These are phyloP conservation scores for Fraxinus xanthoxyloides DNA, from an alignment of 305 asterid genomes.

Conservation along the genomic window DNA sequence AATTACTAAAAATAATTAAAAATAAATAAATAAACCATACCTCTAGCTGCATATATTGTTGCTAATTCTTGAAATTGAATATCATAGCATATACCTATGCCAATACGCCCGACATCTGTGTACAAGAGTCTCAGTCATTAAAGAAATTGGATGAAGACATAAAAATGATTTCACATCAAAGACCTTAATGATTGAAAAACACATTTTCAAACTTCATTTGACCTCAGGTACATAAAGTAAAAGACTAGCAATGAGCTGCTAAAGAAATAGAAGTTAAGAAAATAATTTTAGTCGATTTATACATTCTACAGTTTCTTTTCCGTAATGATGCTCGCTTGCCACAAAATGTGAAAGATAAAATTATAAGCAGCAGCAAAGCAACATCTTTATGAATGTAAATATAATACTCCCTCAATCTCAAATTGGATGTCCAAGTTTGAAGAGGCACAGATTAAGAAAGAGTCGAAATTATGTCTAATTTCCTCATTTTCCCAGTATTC, in stretches of 20 bases:
- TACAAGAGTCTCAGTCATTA: constrained; percentile 22
- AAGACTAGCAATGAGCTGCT: constrained; percentile 2
- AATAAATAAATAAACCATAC: constrained; percentile 30
- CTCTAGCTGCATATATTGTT: constrained; percentile 85
- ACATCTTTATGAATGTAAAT: neutral
- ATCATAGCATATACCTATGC: constrained; percentile 89
- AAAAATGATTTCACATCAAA: neutral
- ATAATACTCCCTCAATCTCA: neutral
- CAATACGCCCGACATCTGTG: constrained; percentile 87
- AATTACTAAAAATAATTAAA: neutral
- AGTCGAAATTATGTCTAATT: neutral
- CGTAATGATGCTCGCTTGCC: neutral
- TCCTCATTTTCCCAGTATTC: neutral
- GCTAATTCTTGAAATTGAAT: constrained; percentile 85
- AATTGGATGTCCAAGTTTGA: neutral
- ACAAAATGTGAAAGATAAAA: neutral
- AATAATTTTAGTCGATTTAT: neutral
- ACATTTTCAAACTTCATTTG: constrained; percentile 7
- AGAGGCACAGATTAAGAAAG: neutral
- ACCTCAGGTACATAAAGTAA: constrained; percentile 12
- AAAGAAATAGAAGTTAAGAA: neutral
- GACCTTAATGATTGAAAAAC: neutral
- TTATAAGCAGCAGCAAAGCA: neutral
- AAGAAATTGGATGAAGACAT: constrained; percentile 14
- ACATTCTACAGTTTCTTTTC: neutral